Evolutionary conservation across 2,329 filamentous ascomycete genomes (phyloP).

Genomic region (Diaporthe vaccinii): DNA sequence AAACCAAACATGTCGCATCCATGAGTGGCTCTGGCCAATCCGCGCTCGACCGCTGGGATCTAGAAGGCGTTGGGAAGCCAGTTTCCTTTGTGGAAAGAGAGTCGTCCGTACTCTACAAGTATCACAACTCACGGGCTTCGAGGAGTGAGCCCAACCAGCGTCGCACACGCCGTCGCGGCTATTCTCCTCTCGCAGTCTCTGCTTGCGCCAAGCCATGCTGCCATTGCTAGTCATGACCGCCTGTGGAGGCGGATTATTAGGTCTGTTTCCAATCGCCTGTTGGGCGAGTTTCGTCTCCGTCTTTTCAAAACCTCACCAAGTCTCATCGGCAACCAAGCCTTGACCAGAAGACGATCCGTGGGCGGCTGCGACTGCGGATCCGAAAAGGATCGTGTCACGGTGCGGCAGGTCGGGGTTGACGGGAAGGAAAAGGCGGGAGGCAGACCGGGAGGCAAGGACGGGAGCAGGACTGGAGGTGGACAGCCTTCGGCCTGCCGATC

Average conservation of each 20-base stretch:
- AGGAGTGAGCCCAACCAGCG: not conserved
- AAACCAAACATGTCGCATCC: conserved; percentile 15
- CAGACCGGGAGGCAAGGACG: conserved; percentile 3
- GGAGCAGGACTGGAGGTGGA: conserved; percentile 7
- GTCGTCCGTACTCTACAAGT: conserved; percentile 3
- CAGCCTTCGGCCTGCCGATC: not conserved
- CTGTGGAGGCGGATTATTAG: not conserved
- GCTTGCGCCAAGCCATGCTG: not conserved
- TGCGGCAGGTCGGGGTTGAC: conserved; percentile 12
- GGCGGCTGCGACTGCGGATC: conserved; percentile 14
- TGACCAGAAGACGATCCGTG: conserved; percentile 8
- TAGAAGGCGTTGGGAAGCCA: not conserved
- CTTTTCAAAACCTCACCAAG: conserved; percentile 19
- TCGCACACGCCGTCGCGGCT: not conserved
- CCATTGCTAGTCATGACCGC: conserved; percentile 12
- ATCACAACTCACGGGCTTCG: not conserved
- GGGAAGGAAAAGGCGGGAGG: not conserved
- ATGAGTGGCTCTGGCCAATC: conserved; percentile 21
- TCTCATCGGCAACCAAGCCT: conserved; percentile 29
- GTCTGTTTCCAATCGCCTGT: conserved; percentile 14
- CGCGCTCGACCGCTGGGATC: conserved; percentile 10
- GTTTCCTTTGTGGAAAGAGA: not conserved
- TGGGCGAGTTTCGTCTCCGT: conserved; percentile 19
- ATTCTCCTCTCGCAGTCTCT: not conserved
- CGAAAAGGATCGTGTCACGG: conserved; percentile 19